Evolutionary conservation across 768 basidiomycete genomes (phyloP), one percentile per base, ranked within the genome.

Genomic region (Mycena belliarum): DNA sequence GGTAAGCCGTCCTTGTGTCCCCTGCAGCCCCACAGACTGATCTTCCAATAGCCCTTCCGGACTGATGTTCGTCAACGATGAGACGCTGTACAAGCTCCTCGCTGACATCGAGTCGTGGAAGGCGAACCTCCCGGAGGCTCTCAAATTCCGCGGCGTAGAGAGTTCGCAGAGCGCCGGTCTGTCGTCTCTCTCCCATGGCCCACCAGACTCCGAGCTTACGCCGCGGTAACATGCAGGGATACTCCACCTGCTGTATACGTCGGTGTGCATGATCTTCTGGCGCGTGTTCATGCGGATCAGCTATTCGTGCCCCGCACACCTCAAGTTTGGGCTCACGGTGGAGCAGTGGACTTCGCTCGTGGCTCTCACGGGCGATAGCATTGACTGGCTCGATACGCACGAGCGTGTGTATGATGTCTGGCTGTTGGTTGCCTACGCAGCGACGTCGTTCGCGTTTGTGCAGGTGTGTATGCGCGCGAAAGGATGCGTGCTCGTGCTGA

Each of bases 211-310:
- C 26, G 35, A 6, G 41, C 42, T 32, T 52, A n/a, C 25, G 23
- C 54, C 49, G 46, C n/a, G n/a, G n/a, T n/a, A n/a, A n/a, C n/a
- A n/a, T 8, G 21, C 64, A 92, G 95, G 96, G 40, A 77, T 97
- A 53, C 78, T 99, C 23, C 95, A 97, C 72, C 72, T 98, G 50
- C 79, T 93, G 38, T 95, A 92, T 70, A 84, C 90, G 28, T 93
- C 91, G 68, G 87, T 98, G 42, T 88, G 87, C 64, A 97, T 98
- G 86, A 91, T 98, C 72, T 95, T 97, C 75, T 97, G 93, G 87
- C 89, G 96, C 48, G 94, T 97, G 29, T 98, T 98, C 77, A 95
- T 98, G 93, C 85, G 96, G 49, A 93, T 98, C 73, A 94, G 92
- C 56, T 98, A 97, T 75, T 82, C 86, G 20, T 91, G 92, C 68